Conservation (phyloP, 1,284 basidiomycete species). For the Microbotryum violaceum region DNA sequence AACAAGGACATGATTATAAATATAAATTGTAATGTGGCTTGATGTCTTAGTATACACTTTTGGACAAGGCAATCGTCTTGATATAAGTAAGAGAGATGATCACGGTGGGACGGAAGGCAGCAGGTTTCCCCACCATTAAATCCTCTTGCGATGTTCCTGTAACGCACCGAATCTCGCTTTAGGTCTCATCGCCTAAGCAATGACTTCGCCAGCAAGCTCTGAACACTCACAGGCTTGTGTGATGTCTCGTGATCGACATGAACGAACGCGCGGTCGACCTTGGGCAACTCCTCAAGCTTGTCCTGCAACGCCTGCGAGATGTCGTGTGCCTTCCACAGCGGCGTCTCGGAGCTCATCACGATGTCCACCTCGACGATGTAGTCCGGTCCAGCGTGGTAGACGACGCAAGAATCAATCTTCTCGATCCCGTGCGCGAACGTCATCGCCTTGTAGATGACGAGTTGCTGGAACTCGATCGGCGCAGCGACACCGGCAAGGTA, state of each 20-base stretch:
- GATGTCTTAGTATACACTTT: too few species aligned
- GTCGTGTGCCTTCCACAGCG: conserved; percentile 87
- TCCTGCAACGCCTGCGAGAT: conserved; percentile 80
- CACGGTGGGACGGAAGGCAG: too few species aligned
- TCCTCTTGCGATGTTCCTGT: conserved; percentile 31
- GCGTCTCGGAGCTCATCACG: conserved; percentile 82
- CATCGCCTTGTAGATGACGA: conserved; percentile 80
- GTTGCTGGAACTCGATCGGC: conserved; percentile 77
- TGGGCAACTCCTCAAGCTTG: conserved; percentile 82
- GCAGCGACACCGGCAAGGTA: conserved; percentile 85
- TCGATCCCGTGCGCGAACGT: conserved; percentile 81
- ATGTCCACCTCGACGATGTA: conserved; percentile 94
- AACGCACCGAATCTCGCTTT: neutral
- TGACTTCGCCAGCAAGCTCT: neutral
- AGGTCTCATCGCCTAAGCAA: neutral
- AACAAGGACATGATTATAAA: too few species aligned
- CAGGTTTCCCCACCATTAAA: neutral
- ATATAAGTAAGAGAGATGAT: too few species aligned
- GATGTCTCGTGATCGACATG: conserved; percentile 89
- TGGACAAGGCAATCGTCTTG: too few species aligned
- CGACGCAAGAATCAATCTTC: conserved; percentile 69
- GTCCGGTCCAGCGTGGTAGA: conserved; percentile 50
- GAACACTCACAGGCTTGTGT: conserved; percentile 55
- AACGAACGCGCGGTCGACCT: conserved; percentile 68
- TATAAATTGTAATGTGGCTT: too few species aligned